Conservation (phyloP, 169 alveolate genomes). For the Cyclospora cayetanensis region DNA sequence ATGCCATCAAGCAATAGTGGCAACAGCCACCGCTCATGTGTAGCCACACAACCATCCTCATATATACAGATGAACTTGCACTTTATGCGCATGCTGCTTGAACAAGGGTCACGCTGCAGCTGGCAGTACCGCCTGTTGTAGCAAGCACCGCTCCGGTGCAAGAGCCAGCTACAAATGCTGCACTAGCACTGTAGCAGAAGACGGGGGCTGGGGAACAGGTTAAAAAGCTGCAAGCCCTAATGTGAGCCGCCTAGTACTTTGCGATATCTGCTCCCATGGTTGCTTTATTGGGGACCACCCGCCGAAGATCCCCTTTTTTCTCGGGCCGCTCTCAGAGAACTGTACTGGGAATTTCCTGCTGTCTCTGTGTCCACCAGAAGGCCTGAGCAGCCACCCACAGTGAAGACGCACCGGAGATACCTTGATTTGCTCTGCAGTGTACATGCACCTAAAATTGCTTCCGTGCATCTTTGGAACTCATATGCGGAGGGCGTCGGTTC, state of each 20-base stretch:
- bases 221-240: neutral
- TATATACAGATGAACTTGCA: too few relatives aligned
- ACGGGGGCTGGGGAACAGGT: neutral
- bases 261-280: too few relatives aligned
- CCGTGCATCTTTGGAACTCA: neutral
- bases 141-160: neutral
- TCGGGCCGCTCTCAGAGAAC: neutral
- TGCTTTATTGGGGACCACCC: neutral
- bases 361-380: neutral
- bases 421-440: neutral
- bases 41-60: too few relatives aligned
- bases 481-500: neutral
- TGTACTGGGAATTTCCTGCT: neutral
- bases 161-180: too few relatives aligned
- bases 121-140: neutral
- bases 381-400: neutral
- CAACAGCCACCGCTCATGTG: neutral
- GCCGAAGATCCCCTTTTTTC: neutral
- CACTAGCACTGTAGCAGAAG: too few relatives aligned
- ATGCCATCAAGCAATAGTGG: neutral
- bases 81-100: too few relatives aligned
- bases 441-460: neutral
- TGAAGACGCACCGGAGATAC: neutral
- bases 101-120: neutral
- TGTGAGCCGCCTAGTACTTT: too few relatives aligned